phyloP scores from a whole-genome alignment of 305 asterid species.

The Salvia sclarea region DNA sequence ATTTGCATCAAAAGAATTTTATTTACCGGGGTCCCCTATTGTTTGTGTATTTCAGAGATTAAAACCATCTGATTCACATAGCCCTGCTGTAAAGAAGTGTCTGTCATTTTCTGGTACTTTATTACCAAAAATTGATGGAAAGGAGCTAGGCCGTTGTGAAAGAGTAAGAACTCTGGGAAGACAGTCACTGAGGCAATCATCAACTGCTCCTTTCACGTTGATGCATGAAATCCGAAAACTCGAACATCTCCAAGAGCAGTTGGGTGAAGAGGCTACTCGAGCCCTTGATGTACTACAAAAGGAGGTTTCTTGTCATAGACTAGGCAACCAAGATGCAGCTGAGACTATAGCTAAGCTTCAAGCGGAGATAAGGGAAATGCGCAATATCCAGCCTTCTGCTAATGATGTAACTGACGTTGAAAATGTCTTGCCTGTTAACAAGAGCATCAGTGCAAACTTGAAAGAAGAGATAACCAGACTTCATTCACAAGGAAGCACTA shows the following conservation, averaged over 20 bases:
- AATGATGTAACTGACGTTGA: conserved; percentile 64
- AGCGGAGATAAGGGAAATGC: conserved; percentile 88
- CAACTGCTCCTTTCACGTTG: conserved; percentile 85
- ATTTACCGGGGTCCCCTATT: background rate
- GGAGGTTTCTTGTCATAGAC: conserved; percentile 92
- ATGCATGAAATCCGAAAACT: conserved; percentile 95
- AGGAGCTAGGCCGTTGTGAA: conserved; percentile 42
- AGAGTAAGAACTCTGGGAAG: conserved; percentile 62
- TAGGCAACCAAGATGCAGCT: conserved; percentile 96
- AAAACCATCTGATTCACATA: conserved; percentile 51
- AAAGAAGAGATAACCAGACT: conserved; percentile 94
- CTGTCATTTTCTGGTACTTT: conserved; percentile 82
- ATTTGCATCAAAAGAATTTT: background rate
- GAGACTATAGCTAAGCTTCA: conserved; percentile 94
- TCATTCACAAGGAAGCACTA: conserved; percentile 94
- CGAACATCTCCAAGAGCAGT: conserved; percentile 96
- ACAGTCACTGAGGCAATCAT: conserved; percentile 87
- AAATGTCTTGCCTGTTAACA: conserved; percentile 59
- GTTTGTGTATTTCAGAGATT: conserved; percentile 42
- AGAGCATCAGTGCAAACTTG: conserved; percentile 90
- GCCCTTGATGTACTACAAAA: conserved; percentile 94
- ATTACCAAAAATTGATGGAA: conserved; percentile 60
- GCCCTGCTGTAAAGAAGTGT: conserved; percentile 72
- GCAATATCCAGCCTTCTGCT: conserved; percentile 50
- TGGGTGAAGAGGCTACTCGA: conserved; percentile 90